phyloP scores from a whole-genome alignment of 768 basidiomycete genomes.

The Tulasnella calospora region DNA sequence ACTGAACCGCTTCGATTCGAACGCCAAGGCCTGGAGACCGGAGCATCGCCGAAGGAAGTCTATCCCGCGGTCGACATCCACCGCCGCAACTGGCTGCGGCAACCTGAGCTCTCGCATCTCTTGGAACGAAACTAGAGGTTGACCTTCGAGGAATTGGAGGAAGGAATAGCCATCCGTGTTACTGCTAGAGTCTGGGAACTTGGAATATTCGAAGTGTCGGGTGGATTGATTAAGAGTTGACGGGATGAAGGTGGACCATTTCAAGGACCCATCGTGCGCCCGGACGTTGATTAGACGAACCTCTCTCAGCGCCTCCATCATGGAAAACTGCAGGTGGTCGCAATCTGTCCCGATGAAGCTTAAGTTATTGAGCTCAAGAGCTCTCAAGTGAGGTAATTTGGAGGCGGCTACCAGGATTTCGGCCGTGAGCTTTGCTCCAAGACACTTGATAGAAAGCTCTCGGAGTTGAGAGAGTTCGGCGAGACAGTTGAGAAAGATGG shows the following conservation, averaged over 20 bases:
- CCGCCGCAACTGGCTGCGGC: not conserved
- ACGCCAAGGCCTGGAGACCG: not conserved
- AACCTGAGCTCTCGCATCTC: not conserved
- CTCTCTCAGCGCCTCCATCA: not conserved
- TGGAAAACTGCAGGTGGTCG: not conserved
- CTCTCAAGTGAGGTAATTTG: not conserved
- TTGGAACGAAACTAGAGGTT: not conserved
- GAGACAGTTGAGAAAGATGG: not conserved
- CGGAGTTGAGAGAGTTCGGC: not conserved
- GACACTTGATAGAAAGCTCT: not conserved
- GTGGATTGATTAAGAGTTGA: not conserved
- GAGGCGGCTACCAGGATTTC: not conserved
- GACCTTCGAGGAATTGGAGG: not conserved
- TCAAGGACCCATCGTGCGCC: not conserved
- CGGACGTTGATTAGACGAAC: not conserved
- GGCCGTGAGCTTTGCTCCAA: not conserved
- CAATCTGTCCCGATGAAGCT: not conserved
- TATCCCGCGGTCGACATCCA: not conserved
- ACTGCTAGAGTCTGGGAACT: not conserved
- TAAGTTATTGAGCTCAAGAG: not conserved
- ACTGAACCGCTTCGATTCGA: not conserved
- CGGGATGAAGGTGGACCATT: not conserved
- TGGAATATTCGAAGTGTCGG: not conserved
- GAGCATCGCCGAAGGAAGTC: not conserved
- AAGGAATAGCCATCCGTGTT: not conserved